These are phyloP conservation scores for Dimargaris xerosporica DNA, from an alignment of 192 early-diverging fungal species.

Conservation along the genomic window DNA sequence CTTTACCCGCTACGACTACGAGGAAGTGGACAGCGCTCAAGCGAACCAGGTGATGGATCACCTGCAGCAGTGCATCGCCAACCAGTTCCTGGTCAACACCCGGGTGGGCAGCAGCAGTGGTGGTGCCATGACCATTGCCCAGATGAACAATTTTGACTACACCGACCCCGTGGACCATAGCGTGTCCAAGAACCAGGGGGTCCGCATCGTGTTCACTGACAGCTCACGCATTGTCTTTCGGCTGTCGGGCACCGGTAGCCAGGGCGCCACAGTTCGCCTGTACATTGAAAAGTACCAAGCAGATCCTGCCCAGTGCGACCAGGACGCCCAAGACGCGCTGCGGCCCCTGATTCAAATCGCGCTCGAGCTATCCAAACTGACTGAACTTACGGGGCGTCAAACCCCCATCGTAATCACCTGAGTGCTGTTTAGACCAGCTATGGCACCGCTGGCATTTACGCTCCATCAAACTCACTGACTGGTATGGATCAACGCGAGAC, in stretches of 20 bases:
- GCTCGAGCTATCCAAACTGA: constrained; percentile 53
- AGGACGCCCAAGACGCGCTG: constrained; percentile 71
- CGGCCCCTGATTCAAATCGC: constrained; percentile 77
- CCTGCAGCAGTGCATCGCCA: constrained; percentile 39
- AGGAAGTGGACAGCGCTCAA: constrained; percentile 71
- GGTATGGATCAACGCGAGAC: no score
- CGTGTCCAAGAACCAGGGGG: constrained; percentile 74
- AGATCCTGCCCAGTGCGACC: constrained; percentile 36
- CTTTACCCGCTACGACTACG: constrained; percentile 92
- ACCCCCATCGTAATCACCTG: constrained; percentile 84
- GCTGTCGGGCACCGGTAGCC: constrained; percentile 82
- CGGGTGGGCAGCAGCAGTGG: no score
- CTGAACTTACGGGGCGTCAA: constrained; percentile 70
- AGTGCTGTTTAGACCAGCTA: no score
- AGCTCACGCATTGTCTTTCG: constrained; percentile 85
- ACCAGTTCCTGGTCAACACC: constrained; percentile 39
- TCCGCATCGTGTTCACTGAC: constrained; percentile 84
- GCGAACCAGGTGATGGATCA: constrained; percentile 66
- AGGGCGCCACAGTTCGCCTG: constrained; percentile 89
- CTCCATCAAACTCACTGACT: no score
- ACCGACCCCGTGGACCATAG: constrained; percentile 80
- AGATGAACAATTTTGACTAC: constrained; percentile 84
- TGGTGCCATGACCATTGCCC: constrained; percentile 45
- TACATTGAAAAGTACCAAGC: constrained; percentile 87
- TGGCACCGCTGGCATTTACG: no score